These are phyloP conservation scores for Tremella yokohamensis DNA, from an alignment of 768 basidiomycete species.

Conservation along the genomic window DNA sequence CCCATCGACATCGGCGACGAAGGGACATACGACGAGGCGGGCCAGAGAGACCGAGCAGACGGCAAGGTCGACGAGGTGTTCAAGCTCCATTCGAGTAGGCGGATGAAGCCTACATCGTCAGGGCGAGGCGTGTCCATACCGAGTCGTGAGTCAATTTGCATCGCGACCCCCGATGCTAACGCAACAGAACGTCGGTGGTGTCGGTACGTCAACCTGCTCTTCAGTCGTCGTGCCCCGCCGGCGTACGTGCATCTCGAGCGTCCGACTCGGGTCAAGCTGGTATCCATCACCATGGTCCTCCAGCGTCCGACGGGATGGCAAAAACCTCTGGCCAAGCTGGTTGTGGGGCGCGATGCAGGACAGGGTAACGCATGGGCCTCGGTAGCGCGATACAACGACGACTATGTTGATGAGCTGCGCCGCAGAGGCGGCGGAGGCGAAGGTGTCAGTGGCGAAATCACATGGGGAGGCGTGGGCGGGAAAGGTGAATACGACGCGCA, in stretches of 20 bases:
- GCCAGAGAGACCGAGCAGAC: conserved; percentile 38
- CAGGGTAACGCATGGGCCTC: conserved; percentile 61
- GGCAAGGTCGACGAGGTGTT: conserved; percentile 44
- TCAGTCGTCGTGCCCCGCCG: conserved; percentile 33
- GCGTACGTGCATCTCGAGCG: conserved; percentile 19
- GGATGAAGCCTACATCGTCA: conserved; percentile 43
- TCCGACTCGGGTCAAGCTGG: conserved; percentile 27
- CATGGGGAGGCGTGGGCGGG: conserved; percentile 54
- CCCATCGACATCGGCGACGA: conserved; percentile 44
- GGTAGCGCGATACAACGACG: conserved; percentile 75
- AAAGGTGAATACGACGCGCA: conserved; percentile 64
- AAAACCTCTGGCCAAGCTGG: conserved; percentile 44
- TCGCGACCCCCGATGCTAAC: not conserved
- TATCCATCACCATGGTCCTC: conserved; percentile 40
- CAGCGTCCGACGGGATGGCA: conserved; percentile 38
- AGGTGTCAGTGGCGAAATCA: conserved; percentile 23
- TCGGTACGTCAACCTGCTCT: conserved; percentile 42
- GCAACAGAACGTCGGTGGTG: conserved; percentile 37
- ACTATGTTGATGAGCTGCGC: conserved; percentile 60
- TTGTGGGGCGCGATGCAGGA: conserved; percentile 21
- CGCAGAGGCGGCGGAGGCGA: conserved; percentile 55
- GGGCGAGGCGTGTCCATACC: conserved; percentile 45
- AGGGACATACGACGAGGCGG: conserved; percentile 5
- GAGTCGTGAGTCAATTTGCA: conserved; percentile 27
- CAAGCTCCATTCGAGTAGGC: conserved; percentile 40